Evolutionary conservation across 2,329 filamentous ascomycete species (phyloP).

Genomic region (Stemphylium beticola): DNA sequence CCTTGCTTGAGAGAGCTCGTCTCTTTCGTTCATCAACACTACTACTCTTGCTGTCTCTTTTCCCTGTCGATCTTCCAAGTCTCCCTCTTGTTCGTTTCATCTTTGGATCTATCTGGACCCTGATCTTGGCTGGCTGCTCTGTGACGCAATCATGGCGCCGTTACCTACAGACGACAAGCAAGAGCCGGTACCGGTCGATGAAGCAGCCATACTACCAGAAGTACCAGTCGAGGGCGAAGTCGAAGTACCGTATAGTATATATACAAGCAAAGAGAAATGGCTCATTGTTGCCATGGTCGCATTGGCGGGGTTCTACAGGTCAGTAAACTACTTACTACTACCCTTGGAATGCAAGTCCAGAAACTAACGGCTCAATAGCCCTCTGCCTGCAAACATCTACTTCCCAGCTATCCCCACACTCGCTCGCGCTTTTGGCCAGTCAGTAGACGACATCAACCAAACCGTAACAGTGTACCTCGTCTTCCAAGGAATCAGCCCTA

Average conservation of each 20-base stretch:
- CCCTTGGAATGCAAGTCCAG: not conserved
- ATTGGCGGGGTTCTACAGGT: conserved; percentile 41
- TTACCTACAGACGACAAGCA: conserved; percentile 18
- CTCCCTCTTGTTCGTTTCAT: not conserved
- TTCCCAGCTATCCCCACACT: conserved; percentile 45
- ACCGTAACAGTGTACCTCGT: conserved; percentile 59
- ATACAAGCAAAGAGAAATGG: conserved; percentile 38
- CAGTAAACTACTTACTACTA: not conserved
- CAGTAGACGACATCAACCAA: conserved; percentile 55
- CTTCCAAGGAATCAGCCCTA: conserved; percentile 59
- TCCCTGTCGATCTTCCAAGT: not conserved
- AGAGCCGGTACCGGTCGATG: conserved; percentile 16
- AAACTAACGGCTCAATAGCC: conserved; percentile 15
- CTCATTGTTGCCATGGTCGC: conserved; percentile 40
- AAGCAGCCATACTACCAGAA: conserved; percentile 13
- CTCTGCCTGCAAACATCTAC: conserved; percentile 53
- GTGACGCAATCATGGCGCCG: conserved; percentile 8
- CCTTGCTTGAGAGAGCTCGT: not conserved
- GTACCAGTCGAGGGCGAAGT: conserved; percentile 22
- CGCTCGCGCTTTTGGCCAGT: conserved; percentile 49
- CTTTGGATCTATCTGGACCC: not conserved
- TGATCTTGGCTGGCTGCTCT: not conserved
- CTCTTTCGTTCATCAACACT: not conserved
- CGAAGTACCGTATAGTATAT: conserved; percentile 37
- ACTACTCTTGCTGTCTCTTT: not conserved